Evolutionary conservation across 2,329 filamentous ascomycete genomes (phyloP), one percentile per base, ranked within the genome.

Genomic region (Cercospora sojina): DNA sequence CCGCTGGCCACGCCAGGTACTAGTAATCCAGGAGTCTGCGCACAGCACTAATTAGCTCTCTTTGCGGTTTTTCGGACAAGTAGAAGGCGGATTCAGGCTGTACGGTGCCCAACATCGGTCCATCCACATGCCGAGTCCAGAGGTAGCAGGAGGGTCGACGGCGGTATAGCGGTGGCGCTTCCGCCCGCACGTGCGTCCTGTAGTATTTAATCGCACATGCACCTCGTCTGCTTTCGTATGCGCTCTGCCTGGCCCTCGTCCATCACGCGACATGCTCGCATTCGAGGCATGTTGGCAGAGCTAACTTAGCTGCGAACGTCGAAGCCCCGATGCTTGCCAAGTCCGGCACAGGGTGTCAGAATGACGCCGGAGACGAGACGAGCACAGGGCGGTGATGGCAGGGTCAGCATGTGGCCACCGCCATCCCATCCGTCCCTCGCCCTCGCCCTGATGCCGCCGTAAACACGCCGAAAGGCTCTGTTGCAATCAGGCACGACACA

Each of bases 401-500:
- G 13, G 35, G 35, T n/a, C 43, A 49, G 43, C 43, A 49, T 49
- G 43, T 12, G 43, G n/a, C 35, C 35, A 38, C 35, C 43, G 20
- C 43, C 18, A 23, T 49, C 18, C 43, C 18, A 12, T 23, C 43
- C 18, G 41, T 38, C 41, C 41, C 41, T 47, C 41, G 18, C 9
- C 7, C 41, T 20, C 43, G 43, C 43, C 18, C 20, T 20, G 35
- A 59, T 47, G 35, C n/a, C 59, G 27, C 59, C 59, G 41, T 8
- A 51, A 51, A 49, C 38, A 20, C 38, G 41, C 59, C 59, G 59
- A 61, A 25, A 51, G 25, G 25, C 27, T 29, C 29, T 32, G 59
- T 38, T 49, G 59, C 59, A 49, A 51, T 51, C 38, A 51, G 29
- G 38, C 59, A 41, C 38, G 59, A 61, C 35, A 49, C 57, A 61